A percentile compares a stretch with the other conserved stretches of the same genome.
Conservation (phyloP, 805 yeast species). For the Wickerhamomyces canadensis region DNA sequence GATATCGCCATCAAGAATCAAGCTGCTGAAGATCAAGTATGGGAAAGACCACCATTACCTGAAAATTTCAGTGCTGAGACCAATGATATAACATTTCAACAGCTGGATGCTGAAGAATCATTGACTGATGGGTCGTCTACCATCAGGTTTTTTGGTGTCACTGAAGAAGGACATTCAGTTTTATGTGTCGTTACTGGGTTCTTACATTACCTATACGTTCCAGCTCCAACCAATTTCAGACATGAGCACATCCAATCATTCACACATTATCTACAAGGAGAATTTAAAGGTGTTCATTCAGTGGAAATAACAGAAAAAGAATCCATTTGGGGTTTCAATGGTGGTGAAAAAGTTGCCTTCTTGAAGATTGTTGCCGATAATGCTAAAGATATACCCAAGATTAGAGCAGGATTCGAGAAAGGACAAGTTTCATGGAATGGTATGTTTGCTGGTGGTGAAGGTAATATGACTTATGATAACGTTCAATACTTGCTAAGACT, state of each 20-base stretch:
- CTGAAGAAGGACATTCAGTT: constrained; percentile 81
- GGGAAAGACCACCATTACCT: constrained; percentile 58
- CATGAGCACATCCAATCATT: constrained; percentile 47
- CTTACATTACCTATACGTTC: constrained; percentile 84
- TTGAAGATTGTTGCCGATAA: constrained; percentile 66
- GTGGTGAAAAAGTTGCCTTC: constrained; percentile 72
- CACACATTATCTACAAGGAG: constrained; percentile 37
- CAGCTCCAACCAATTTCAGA: constrained; percentile 77
- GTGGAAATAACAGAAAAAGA: constrained; percentile 69
- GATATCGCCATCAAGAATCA: constrained; percentile 23
- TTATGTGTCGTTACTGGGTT: constrained; percentile 88
- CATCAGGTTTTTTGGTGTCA: constrained; percentile 89
- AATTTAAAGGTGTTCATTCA: constrained; percentile 52
- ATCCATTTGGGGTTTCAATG: constrained; percentile 90
- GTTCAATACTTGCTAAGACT: constrained; percentile 78
- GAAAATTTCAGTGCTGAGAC: constrained; percentile 39
- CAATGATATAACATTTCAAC: constrained; percentile 72
- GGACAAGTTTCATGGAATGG: constrained; percentile 67
- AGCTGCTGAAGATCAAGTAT: constrained; percentile 28
- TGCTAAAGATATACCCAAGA: constrained; percentile 57
- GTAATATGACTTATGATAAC: constrained; percentile 76
- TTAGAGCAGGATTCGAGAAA: constrained; percentile 78
- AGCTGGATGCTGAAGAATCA: constrained; percentile 90
- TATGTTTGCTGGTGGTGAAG: constrained; percentile 50
- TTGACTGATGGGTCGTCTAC: constrained; percentile 49